Base-by-base conservation (phyloP, 2,329 filamentous ascomycete species). In the Chaetomium sp. region DNA sequence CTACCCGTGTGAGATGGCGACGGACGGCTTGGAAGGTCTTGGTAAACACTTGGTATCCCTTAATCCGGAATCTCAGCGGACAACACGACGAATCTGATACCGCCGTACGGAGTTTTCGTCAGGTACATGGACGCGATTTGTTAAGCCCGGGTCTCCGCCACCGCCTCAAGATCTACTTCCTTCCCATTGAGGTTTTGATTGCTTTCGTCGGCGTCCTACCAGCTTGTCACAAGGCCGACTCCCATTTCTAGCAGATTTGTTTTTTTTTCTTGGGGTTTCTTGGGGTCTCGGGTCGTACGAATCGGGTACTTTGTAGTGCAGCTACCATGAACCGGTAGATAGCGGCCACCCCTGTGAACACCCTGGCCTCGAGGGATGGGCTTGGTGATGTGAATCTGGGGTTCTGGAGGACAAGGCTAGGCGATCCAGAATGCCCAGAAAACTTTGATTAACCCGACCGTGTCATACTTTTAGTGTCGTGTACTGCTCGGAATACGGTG, bases 291-390 rank as follows among this genome's bases (percentile, higher is more conserved):
- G 36, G 34, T 46, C 53, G 47, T 57, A 56, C 59, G 52, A 61
- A 37, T 55, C 55, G 55, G 48, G 19, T 27, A 27, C 19, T 27
- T 27, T 27, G 55, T 47, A 52, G 53, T 48, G 49, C 51, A 58
- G 59, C 59, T 57, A 62, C 55, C 19, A 3, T 27, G 19, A 56
- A 27, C 53, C 56, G 52, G 33, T 19, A 44, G 48, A 50, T 48
- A 58, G 48, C 43, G 36, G 33, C 45, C 34, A 36, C 19, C 46
- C 45, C 34, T 48, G 19, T 37, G 48, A 27, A 27, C 19, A 27
- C 19, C 19, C 19, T 27, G 49, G 37, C 51, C 37, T 37, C 36
- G 19, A 33, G 14, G 37, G 12, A n/a, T 40, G 12, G 36, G 10
- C 5, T 35, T 27, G 34, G 19, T 10, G 34, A 36, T 53, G 9